Base-by-base conservation (phyloP, 2,329 filamentous ascomycete genomes). In the Fusarium protoensiforme region DNA sequence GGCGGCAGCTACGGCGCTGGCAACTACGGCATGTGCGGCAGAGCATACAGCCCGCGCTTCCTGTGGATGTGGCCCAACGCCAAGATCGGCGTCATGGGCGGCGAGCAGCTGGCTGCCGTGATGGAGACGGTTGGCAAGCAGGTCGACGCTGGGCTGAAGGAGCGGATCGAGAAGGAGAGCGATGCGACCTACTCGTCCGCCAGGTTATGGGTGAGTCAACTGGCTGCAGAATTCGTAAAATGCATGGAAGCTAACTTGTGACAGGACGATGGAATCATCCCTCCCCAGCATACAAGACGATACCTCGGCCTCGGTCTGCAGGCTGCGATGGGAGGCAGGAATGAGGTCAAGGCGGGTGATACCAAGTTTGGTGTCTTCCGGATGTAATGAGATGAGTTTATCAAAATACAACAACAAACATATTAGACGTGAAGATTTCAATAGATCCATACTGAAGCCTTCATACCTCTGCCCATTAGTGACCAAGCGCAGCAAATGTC, bases 11-110 rank as follows among this genome's bases (percentile, higher is more conserved):
- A 96, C 74, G 96, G 96, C 67, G 96, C 96, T 9, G 96, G 96
- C 5, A 99, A 98, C 83, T 99, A 99, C 81, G 96, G 96, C 78
- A 99, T 99, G 96, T 98, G 94, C 80, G 96, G 96, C 24, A 90
- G 96, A 59, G 96, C 96, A 2, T 99, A 98, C 83, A 91, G 90
- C n/a, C 96, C 96, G 0, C 88, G 95, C 14, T 94, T 98, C 82
- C 84, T 98, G 69, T 98, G 94, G 91, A 97, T 96, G 88, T 99
- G 96, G 96, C 96, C 96, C 43, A 98, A 97, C 77, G 95, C 96
- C n/a, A 93, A 93, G 80, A 94, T 98, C 60, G 94, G 94, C 35
- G 95, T 99, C 77, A 99, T 99, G 96, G 96, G 96, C 22, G 89
- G 93, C 43, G 96, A 98, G 84, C 96, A 98, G 85, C 87, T 99